These are phyloP conservation scores for Akanthomyces lecanii DNA, from an alignment of 2,329 filamentous ascomycete genomes.

Conservation along the genomic window DNA sequence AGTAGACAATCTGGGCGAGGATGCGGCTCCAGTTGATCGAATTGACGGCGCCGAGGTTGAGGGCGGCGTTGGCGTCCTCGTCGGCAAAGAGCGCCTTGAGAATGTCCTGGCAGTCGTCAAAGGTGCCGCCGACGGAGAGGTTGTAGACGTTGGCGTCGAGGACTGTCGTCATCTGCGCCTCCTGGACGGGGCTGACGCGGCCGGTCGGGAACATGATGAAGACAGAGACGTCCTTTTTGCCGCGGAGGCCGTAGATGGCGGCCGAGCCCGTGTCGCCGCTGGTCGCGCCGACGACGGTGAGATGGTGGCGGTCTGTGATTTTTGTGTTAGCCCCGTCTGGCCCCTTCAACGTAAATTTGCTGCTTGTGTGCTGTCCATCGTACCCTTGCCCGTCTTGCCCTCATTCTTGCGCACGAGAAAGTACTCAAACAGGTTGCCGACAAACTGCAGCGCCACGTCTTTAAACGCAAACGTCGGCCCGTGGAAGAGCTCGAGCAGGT, in stretches of 20 bases:
- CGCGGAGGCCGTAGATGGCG: conserved; percentile 89
- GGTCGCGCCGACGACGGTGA: conserved; percentile 83
- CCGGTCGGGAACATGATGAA: conserved; percentile 94
- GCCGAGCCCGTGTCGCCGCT: conserved; percentile 89
- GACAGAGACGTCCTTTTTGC: conserved; percentile 95
- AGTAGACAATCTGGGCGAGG: conserved; percentile 94
- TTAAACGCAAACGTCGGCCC: conserved; percentile 96
- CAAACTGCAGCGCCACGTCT: conserved; percentile 86
- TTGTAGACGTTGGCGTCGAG: conserved; percentile 91
- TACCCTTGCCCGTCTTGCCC: conserved; percentile 58
- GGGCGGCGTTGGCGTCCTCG: conserved; percentile 71
- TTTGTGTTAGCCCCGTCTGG: background rate
- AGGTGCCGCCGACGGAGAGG: conserved; percentile 81
- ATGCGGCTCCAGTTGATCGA: conserved; percentile 96
- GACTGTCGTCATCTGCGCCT: conserved; percentile 95
- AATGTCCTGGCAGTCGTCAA: conserved; percentile 96
- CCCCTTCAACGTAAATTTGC: background rate
- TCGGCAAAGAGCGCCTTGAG: conserved; percentile 92
- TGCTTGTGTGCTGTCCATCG: background rate
- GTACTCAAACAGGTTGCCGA: conserved; percentile 95
- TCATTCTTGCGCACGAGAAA: conserved; percentile 72
- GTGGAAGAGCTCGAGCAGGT: conserved; percentile 92
- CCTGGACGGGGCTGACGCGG: conserved; percentile 85
- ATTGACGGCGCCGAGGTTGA: conserved; percentile 90
- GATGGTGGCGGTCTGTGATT: conserved; percentile 63